A percentile compares a stretch with the other conserved stretches of the same genome.
Conservation (phyloP, 1,139 yeast species). For the Saccharomycopsis hybrid region DNA sequence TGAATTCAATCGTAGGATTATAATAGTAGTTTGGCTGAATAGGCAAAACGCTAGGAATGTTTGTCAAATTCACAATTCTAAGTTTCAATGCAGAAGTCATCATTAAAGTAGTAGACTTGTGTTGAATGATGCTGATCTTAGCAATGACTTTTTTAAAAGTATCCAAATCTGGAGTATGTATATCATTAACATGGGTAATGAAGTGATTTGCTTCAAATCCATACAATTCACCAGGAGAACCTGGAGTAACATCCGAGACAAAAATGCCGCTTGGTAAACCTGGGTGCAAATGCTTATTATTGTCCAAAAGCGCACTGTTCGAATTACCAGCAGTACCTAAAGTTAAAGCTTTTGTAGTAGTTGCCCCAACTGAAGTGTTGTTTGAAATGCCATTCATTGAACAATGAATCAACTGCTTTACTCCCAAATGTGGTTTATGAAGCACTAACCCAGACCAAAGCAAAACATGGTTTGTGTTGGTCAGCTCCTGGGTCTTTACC, state of each 20-base stretch:
- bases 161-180: slow-evolving; percentile 52
- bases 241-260: slow-evolving; percentile 20
- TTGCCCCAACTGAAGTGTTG: slow-evolving; percentile 21
- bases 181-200: slow-evolving; percentile 70
- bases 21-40: slow-evolving; percentile 86
- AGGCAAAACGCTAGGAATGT: slow-evolving; percentile 78
- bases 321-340: slow-evolving; percentile 11
- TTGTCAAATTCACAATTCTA: slow-evolving; percentile 77
- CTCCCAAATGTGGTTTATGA: slow-evolving; percentile 50
- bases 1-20: slow-evolving; percentile 74
- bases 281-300: slow-evolving; percentile 20
- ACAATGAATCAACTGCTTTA: slow-evolving; percentile 28
- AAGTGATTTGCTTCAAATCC: slow-evolving; percentile 33
- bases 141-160: slow-evolving; percentile 50
- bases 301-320: slow-evolving; percentile 11
- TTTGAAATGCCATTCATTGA: slow-evolving; percentile 20
- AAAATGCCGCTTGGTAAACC: slow-evolving; percentile 21
- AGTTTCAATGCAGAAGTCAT: slow-evolving; percentile 49
- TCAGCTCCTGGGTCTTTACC: slow-evolving; percentile 51
- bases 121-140: slow-evolving; percentile 30
- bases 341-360: slow-evolving; percentile 20
- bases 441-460: slow-evolving; percentile 65
- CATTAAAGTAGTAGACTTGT: slow-evolving; percentile 21
- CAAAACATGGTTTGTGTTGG: slow-evolving; percentile 53
- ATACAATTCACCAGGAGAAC: slow-evolving; percentile 21